These are phyloP conservation scores for Ogataea ganodermae DNA, from an alignment of 805 yeast species.

Conservation along the genomic window DNA sequence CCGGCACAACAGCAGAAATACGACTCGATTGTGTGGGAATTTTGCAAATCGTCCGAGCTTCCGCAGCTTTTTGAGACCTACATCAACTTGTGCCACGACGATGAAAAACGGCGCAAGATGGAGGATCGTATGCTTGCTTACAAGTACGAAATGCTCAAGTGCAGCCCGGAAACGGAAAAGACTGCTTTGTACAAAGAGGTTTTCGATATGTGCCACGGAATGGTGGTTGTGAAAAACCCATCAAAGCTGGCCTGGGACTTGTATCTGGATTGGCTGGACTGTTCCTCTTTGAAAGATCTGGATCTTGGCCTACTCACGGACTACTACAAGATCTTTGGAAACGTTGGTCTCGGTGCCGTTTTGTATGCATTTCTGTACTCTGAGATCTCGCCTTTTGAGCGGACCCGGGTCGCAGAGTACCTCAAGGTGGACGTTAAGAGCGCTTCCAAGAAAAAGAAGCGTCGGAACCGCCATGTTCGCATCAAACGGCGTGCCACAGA, in stretches of 20 bases:
- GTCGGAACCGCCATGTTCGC: conserved; percentile 15
- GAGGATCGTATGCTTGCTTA: conserved; percentile 66
- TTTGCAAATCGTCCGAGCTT: conserved; percentile 52
- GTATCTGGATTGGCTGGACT: conserved; percentile 74
- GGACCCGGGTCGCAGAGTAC: conserved; percentile 29
- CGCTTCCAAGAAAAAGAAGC: conserved; percentile 16
- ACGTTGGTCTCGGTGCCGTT: conserved; percentile 57
- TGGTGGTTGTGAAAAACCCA: conserved; percentile 66
- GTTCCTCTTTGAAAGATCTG: conserved; percentile 47
- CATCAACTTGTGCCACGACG: conserved; percentile 61
- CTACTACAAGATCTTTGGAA: conserved; percentile 58
- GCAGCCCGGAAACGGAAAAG: conserved; percentile 50
- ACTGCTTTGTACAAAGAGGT: conserved; percentile 43
- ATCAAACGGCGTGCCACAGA: conserved; percentile 12
- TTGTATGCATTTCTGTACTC: conserved; percentile 66
- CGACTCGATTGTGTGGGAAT: conserved; percentile 45
- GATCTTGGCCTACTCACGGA: conserved; percentile 48
- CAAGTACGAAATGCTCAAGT: conserved; percentile 53
- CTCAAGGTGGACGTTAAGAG: conserved; percentile 18
- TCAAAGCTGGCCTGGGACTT: conserved; percentile 70
- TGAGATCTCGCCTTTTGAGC: conserved; percentile 64
- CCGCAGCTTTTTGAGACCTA: conserved; percentile 55
- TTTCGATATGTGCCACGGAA: conserved; percentile 61
- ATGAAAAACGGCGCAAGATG: conserved; percentile 51
- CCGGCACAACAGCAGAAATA: conserved; percentile 41